Percentiles rank a stretch among this genome's conserved stretches.
Conservation (phyloP, 768 basidiomycete genomes). For the Hygrophorus russula region DNA sequence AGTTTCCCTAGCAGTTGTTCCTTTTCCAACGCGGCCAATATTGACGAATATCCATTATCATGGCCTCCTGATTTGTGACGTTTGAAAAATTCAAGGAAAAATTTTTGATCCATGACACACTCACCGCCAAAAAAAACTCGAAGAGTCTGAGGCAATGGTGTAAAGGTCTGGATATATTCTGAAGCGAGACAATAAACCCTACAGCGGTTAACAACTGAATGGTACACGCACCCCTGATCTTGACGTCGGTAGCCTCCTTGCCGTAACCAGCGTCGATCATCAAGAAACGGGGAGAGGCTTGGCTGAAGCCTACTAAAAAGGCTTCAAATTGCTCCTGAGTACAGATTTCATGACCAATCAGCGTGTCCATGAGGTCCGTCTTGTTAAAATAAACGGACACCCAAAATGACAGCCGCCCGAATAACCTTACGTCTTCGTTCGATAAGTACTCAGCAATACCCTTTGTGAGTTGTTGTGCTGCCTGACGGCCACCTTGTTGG, state of each 20-base stretch:
- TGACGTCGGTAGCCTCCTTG: conserved; percentile 50
- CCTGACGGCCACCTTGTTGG: conserved; percentile 51
- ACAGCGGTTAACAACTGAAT: not conserved
- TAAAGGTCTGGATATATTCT: conserved; percentile 67
- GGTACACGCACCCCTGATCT: conserved; percentile 49
- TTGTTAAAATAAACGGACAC: conserved; percentile 64
- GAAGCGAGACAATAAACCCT: not conserved
- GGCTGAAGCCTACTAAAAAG: conserved; percentile 65
- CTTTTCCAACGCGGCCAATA: conserved; percentile 43
- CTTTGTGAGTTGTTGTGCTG: conserved; percentile 56
- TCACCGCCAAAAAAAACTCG: conserved; percentile 64
- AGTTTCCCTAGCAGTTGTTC: conserved; percentile 60
- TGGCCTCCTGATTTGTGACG: conserved; percentile 35
- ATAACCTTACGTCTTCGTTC: conserved; percentile 46
- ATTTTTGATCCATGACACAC: conserved; percentile 7
- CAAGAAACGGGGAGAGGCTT: conserved; percentile 60
- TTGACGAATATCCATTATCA: conserved; percentile 43
- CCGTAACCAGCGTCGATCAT: conserved; percentile 58
- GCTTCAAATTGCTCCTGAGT: conserved; percentile 54
- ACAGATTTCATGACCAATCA: conserved; percentile 44
- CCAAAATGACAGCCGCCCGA: conserved; percentile 66
- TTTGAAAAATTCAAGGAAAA: not conserved
- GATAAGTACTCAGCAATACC: conserved; percentile 58
- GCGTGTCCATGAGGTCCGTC: conserved; percentile 35
- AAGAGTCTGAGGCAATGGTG: conserved; percentile 63